Evolutionary conservation across 306 rosid species (phyloP).

Genomic region (Fagus crenata): DNA sequence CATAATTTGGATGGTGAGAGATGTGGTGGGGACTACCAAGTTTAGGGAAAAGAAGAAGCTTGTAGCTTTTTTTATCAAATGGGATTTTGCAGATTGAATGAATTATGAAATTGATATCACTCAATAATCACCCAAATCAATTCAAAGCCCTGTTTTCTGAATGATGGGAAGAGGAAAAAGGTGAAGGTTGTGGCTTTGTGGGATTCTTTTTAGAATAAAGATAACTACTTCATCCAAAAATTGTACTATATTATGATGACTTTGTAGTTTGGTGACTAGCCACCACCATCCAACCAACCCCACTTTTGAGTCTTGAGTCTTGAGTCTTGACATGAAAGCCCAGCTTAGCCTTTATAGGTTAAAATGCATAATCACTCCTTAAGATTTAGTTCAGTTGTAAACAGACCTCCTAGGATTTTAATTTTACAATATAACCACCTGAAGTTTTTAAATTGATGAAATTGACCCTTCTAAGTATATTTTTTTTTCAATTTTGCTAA

Average conservation of each 20-base stretch:
- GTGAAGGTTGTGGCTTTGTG: neutral
- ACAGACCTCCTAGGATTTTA: too few species aligned
- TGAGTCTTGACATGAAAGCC: constrained; percentile 12
- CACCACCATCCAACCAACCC: constrained; percentile 28
- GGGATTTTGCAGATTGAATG: neutral
- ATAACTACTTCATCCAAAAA: neutral
- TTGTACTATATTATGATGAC: neutral
- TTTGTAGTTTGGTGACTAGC: constrained; percentile 32
- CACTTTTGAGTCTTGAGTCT: neutral
- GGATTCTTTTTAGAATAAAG: constrained; percentile 1
- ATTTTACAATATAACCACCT: too few species aligned
- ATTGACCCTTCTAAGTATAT: too few species aligned
- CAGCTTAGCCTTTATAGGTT: neutral
- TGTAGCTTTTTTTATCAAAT: neutral
- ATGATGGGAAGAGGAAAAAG: constrained; percentile 7
- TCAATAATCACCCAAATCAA: neutral
- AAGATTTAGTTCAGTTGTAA: too few species aligned
- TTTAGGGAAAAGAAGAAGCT: neutral
- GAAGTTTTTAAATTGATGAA: too few species aligned
- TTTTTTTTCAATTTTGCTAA: too few species aligned
- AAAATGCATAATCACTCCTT: too few species aligned
- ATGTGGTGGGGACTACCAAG: too few species aligned
- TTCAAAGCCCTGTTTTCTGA: too few species aligned
- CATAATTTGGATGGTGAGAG: constrained; percentile 20
- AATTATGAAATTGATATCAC: neutral